Conservation (phyloP, 495 filamentous ascomycete species). For the Clohesyomyces aquaticus region DNA sequence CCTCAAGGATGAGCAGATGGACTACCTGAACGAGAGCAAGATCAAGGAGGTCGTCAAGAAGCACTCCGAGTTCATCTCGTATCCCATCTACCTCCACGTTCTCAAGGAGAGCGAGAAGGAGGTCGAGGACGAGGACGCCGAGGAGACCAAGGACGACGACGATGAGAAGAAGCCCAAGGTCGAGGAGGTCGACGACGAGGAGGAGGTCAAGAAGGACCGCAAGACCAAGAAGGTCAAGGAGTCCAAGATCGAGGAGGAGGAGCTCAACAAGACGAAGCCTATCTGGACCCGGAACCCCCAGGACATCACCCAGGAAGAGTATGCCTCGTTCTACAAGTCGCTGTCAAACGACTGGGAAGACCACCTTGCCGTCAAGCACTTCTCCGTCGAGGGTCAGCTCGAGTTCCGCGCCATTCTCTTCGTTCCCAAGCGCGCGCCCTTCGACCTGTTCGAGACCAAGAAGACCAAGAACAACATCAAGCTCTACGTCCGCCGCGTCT, state of each 20-base stretch:
- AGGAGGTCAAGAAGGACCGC: conserved; percentile 84
- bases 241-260: conserved; percentile 96
- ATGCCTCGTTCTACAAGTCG: conserved; percentile 98
- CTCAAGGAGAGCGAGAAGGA: conserved; percentile 98
- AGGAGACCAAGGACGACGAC: conserved; percentile 65
- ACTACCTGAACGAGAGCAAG: conserved; percentile 98
- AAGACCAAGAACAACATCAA: conserved; percentile 99
- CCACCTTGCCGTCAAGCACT: conserved; percentile 99
- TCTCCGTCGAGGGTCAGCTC: conserved; percentile 99
- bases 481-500: conserved; percentile 99
- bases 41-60: conserved; percentile 99
- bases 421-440: conserved; percentile 98
- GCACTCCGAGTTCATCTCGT: conserved; percentile 99
- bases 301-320: conserved; percentile 96
- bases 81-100: conserved; percentile 99
- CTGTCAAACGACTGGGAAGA: conserved; percentile 99
- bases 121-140: conserved; percentile 95
- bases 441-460: conserved; percentile 99
- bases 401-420: conserved; percentile 99
- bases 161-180: conserved; percentile 82
- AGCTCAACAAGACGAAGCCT: conserved; percentile 99
- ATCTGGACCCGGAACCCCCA: conserved; percentile 99
- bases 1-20: conserved; percentile 97
- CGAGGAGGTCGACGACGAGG: conserved; percentile 80
- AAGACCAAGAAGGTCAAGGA: conserved; percentile 99